Evolutionary conservation across 108 stramenopile genomes (phyloP), one percentile per base, ranked within the genome.

Genomic region (Stephanodiscus minutulus): DNA sequence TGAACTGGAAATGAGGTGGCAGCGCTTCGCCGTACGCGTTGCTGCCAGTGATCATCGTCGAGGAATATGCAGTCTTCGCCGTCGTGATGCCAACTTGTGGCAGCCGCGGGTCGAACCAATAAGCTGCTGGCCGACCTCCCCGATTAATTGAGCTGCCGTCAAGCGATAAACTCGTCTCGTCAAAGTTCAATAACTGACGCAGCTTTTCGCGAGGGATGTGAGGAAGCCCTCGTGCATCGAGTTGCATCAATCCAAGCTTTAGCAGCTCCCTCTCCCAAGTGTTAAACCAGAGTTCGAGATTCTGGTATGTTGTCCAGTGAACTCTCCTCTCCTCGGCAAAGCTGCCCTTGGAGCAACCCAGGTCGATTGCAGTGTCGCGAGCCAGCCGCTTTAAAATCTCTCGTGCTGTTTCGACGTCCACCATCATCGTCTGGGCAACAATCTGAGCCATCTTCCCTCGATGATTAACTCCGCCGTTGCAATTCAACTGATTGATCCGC

Each of bases 91-190:
- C 66, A 54, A 33, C 31, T 35, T 21, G 31, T 33, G 66, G 52
- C 0, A 67, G 20, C 0, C 20, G 24, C 6, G 33, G 52, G 37
- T 53, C 50, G 9, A 28, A n/a, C 9, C 28, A 20, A 18, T 36
- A 18, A 1, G 35, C 31, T 5, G 27, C 44, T 20, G 66, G 66
- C 1, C 52, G 50, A 0, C 66, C 66, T 39, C 66, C 66, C 3
- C 52, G 3, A 18, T 53, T n/a, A 10, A 18, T 35, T 1, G 25
- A 28, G 66, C 66, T 67, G 5, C 66, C 66, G 20, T 67, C 66
- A 48, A 67, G 66, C n/a, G 52, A 54, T 4, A 67, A 3, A 33
- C 35, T 24, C 7, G 66, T 35, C 66, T 67, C 52, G 22, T 67
- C 66, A 33, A 67, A 18, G 35, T 67, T 67, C 5, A 67, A 18